phyloP scores from a whole-genome alignment of 139 green algal genomes.

The Coelastrella sp. region DNA sequence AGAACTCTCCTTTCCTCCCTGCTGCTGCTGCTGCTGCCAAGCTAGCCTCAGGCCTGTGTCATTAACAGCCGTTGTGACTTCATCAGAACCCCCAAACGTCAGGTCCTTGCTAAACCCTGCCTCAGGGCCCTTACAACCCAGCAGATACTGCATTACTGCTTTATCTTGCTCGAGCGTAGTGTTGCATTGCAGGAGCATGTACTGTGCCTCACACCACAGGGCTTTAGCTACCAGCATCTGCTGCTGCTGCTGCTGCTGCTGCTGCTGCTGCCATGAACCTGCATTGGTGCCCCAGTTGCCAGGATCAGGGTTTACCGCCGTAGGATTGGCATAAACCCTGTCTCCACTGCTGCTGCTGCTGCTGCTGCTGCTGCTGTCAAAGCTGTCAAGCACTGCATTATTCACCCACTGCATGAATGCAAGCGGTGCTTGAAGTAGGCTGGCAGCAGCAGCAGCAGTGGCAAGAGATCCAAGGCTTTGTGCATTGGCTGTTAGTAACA shows the following conservation, averaged over 20 bases:
- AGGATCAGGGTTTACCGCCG: too few species aligned
- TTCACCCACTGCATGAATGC: not conserved
- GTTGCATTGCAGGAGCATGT: constrained; percentile 2
- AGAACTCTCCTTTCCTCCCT: too few species aligned
- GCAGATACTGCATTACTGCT: not conserved
- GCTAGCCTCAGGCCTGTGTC: not conserved
- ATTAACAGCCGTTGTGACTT: not conserved
- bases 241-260: constrained; percentile 26
- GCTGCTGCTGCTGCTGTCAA: not conserved
- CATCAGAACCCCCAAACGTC: not conserved
- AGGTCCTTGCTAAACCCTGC: not conserved
- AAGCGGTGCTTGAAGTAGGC: not conserved
- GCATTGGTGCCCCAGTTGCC: too few species aligned
- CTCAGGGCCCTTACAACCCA: not conserved
- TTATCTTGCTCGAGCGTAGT: not conserved
- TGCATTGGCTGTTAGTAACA: too few species aligned
- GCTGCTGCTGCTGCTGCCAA: not conserved
- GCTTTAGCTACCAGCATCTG: not conserved
- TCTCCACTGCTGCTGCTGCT: not conserved
- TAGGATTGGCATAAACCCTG: not conserved
- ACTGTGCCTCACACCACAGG: constrained; percentile 4
- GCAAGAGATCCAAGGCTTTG: not conserved
- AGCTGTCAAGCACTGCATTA: not conserved
- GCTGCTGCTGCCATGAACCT: not conserved
- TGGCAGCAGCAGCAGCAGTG: not conserved